Evolutionary conservation across 2,329 filamentous ascomycete genomes (phyloP), one percentile per base, ranked within the genome.

Genomic region (Diaporthe citrichinensis): DNA sequence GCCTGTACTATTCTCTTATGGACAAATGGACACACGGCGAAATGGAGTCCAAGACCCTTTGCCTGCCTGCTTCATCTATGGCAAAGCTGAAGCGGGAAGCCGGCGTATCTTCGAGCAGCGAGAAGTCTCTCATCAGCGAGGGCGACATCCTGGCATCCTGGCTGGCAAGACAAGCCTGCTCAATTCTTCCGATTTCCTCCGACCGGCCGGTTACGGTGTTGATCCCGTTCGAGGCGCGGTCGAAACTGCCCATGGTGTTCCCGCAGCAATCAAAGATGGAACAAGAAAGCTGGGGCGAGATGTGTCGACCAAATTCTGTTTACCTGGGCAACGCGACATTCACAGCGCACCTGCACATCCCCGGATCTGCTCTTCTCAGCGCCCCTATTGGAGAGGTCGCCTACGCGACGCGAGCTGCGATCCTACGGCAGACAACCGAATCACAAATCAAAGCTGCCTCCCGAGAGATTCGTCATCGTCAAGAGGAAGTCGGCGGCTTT

Each of bases 1-100:
- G 62, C 15, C 28, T 68, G 46, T 68, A 39, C 46, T 10, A 68
- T 23, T 25, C 31, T 17, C 10, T 68, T 7, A 53, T 51, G 62
- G 62, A 68, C 46, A 68, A 68, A 12, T 68, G 44, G 62, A 25
- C 44, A 10, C 62, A 68, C n/a, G 62, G 62, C 12, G 62, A 68
- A 31, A 68, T 68, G 62, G 44, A 53, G 10, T 68, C 62, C 2
- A 68, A 53, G 39, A 68, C 44, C 3, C 41, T 68, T 9, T 68
- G 46, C 23, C 14, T 68, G 2, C 62, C 62, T 53, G 62, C 62
- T 0, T 36, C 62, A 36, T 68, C 62, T 3, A 28, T 68, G 44
- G 62, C 62, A 17, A 68, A 68, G 44, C 44, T 68, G 3, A 68
- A 51, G 31, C 62, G 44, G 6, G 44, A 68, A 10, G 62, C 62